These are phyloP conservation scores for Corchorus capsularis DNA, from an alignment of 345 rosid species.

Conservation along the genomic window DNA sequence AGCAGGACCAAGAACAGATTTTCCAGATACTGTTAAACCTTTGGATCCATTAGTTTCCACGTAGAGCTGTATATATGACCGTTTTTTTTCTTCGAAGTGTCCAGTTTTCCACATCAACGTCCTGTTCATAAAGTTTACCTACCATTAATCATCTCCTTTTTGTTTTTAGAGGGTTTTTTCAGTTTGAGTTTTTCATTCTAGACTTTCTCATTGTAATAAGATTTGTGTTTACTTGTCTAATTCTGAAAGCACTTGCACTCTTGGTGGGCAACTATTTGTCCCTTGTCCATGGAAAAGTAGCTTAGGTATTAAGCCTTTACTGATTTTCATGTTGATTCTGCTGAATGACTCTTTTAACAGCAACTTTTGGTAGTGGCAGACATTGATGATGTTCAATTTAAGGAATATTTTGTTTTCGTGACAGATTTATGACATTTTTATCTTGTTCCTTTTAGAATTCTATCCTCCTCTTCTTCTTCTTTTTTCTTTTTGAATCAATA, in stretches of 20 bases:
- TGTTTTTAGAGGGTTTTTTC: slow-evolving; percentile 31
- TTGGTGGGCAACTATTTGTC: slow-evolving; percentile 1
- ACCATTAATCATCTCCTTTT: too few relatives aligned
- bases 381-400: not conserved
- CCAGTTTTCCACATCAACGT: slow-evolving; percentile 2
- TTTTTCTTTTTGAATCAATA: too few relatives aligned
- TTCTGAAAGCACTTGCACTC: slow-evolving; percentile 24
- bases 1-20: slow-evolving; percentile 88
- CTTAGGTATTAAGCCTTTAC: not conserved
- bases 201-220: slow-evolving; percentile 38
- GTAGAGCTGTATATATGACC: slow-evolving; percentile 48
- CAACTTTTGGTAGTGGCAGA: not conserved
- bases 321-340: not conserved
- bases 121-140: slow-evolving; percentile 33
- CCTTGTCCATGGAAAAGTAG: not conserved
- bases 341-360: slow-evolving; percentile 1
- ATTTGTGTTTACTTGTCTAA: slow-evolving; percentile 31
- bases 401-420: not conserved
- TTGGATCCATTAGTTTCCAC: slow-evolving; percentile 34
- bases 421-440: not conserved
- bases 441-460: not conserved
- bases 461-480: not conserved
- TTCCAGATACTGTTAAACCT: slow-evolving; percentile 63
- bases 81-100: not conserved
- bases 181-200: slow-evolving; percentile 11